Evolutionary conservation across 2,329 filamentous ascomycete species (phyloP).

Genomic region (Penicillium sp.): DNA sequence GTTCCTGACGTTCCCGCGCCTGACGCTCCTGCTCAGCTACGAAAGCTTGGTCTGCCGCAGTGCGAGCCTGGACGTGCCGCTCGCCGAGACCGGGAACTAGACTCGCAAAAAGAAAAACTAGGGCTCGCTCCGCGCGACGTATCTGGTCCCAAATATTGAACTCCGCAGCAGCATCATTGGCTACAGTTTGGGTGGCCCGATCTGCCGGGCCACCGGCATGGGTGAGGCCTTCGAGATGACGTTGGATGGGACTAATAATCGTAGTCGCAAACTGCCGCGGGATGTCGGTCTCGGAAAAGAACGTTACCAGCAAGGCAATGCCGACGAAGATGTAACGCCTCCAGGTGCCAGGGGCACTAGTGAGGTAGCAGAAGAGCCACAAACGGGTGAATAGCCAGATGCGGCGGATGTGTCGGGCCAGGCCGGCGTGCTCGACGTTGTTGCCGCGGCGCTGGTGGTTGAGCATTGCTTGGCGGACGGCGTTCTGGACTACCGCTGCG

Average conservation of each 20-base stretch:
- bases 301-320: constrained; percentile 37
- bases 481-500: constrained; percentile 29
- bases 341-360: constrained; percentile 51
- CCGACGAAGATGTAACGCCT: constrained; percentile 42
- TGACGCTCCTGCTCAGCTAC: constrained; percentile 10
- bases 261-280: constrained; percentile 32
- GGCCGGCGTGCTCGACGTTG: constrained; percentile 31
- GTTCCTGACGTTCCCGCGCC: constrained; percentile 6
- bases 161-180: not conserved
- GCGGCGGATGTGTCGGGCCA: constrained; percentile 45
- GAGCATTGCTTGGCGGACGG: constrained; percentile 33
- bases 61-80: constrained; percentile 56
- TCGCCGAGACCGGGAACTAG: constrained; percentile 63
- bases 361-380: constrained; percentile 59
- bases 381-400: constrained; percentile 60
- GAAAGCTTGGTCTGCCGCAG: constrained; percentile 47
- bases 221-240: constrained; percentile 46
- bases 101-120: constrained; percentile 63
- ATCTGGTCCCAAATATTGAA: constrained; percentile 30
- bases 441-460: constrained; percentile 27
- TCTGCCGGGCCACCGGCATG: constrained; percentile 30
- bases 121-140: constrained; percentile 52
- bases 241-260: constrained; percentile 42
- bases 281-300: constrained; percentile 43
- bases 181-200: constrained; percentile 5